Conservation (phyloP, 2,329 filamentous ascomycete genomes). For the Dothistroma pini region DNA sequence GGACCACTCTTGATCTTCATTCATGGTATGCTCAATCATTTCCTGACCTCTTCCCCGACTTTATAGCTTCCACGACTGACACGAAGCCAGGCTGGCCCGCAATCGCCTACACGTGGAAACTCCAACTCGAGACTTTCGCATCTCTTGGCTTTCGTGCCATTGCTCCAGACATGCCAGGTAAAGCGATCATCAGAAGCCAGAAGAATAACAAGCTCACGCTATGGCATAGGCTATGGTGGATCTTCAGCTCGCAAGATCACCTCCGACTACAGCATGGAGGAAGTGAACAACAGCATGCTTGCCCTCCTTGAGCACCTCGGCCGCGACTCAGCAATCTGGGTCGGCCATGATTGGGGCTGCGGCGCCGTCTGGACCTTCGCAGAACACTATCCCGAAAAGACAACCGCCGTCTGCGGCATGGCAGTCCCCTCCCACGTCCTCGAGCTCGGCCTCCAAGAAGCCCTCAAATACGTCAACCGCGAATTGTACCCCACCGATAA, state of each 20-base stretch:
- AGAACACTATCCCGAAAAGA: constrained; percentile 32
- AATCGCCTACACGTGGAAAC: constrained; percentile 36
- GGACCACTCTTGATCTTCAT: constrained; percentile 31
- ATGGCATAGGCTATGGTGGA: constrained; percentile 32
- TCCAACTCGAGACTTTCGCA: constrained; percentile 34
- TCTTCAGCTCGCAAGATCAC: constrained; percentile 31
- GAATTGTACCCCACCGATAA: constrained; percentile 45
- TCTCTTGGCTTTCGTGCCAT: constrained; percentile 27
- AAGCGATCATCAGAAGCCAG: background rate
- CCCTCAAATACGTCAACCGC: constrained; percentile 40
- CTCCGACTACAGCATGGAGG: constrained; percentile 34
- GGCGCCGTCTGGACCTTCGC: constrained; percentile 30
- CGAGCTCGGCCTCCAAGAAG: constrained; percentile 40
- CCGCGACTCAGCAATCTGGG: constrained; percentile 45
- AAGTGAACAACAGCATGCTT: constrained; percentile 31
- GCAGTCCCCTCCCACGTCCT: constrained; percentile 42
- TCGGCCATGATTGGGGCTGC: constrained; percentile 46
- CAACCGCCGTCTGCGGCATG: constrained; percentile 30
- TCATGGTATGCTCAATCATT: constrained; percentile 19
- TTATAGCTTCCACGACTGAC: background rate
- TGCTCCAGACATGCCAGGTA: constrained; percentile 35
- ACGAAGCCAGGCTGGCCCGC: constrained; percentile 32
- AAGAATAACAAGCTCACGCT: background rate
- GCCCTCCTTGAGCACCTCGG: constrained; percentile 41
- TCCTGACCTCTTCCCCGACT: background rate